Evolutionary conservation across 441 rosid genomes (phyloP).

Genomic region (Theobroma grandiflorum): DNA sequence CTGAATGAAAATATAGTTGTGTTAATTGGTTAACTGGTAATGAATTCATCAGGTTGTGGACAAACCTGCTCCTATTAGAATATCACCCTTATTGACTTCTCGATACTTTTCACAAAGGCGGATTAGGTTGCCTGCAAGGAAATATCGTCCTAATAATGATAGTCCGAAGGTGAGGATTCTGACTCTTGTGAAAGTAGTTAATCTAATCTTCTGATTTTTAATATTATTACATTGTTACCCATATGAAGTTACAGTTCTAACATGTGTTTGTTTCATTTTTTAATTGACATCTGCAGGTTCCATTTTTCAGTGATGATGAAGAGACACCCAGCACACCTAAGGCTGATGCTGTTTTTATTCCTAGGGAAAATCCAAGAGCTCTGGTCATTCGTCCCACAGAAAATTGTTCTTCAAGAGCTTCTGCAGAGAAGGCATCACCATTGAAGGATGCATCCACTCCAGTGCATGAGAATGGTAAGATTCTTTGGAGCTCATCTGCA

Average conservation of each 20-base stretch:
- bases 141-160: constrained; percentile 78
- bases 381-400: constrained; percentile 76
- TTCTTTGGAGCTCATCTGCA: not conserved
- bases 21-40: not conserved
- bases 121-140: constrained; percentile 80
- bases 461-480: constrained; percentile 67
- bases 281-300: constrained; percentile 61
- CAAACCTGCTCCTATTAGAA: constrained; percentile 81
- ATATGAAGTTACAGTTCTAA: constrained; percentile 23
- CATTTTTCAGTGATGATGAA: constrained; percentile 88
- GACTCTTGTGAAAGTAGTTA: constrained; percentile 1
- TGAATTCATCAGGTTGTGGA: constrained; percentile 69
- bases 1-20: not conserved
- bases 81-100: constrained; percentile 84
- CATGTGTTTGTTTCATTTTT: constrained; percentile 19
- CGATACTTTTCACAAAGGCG: constrained; percentile 86
- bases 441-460: constrained; percentile 49
- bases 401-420: constrained; percentile 62
- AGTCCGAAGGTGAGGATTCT: constrained; percentile 62
- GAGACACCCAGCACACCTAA: constrained; percentile 88
- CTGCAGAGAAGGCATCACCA: constrained; percentile 56
- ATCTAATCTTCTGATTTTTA: constrained; percentile 7
- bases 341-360: constrained; percentile 90
- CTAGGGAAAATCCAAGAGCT: constrained; percentile 96
- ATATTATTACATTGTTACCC: constrained; percentile 17